Evolutionary conservation across 768 basidiomycete species (phyloP).

Genomic region (Mycena leptocephala): DNA sequence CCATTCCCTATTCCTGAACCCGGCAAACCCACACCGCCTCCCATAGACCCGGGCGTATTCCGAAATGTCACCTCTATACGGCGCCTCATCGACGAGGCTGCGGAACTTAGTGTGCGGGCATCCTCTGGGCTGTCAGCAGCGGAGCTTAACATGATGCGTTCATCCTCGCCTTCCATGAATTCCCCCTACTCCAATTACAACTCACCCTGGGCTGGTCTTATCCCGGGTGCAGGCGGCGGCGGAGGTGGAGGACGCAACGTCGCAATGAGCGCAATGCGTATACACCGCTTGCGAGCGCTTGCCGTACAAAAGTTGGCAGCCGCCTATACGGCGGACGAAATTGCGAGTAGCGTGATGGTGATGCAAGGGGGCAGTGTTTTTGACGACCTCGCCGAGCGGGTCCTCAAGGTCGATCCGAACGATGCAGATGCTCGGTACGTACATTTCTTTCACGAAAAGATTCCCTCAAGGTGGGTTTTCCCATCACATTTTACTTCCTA

Average conservation of each 20-base stretch:
- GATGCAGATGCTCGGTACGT: conserved; percentile 56
- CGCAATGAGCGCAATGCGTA: conserved; percentile 88
- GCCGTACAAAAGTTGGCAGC: conserved; percentile 91
- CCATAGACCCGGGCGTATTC: conserved; percentile 93
- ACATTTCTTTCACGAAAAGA: conserved; percentile 96
- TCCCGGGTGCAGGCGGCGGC: conserved; percentile 64
- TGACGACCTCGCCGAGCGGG: conserved; percentile 92
- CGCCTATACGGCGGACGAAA: conserved; percentile 91
- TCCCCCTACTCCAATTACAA: conserved; percentile 29
- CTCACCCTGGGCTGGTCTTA: conserved; percentile 79
- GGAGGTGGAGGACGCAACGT: conserved; percentile 75
- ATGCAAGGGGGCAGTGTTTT: conserved; percentile 96
- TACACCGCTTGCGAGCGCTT: conserved; percentile 84
- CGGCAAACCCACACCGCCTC: conserved; percentile 84
- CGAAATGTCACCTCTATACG: conserved; percentile 83
- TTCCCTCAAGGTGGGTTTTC: conserved; percentile 82
- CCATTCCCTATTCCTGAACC: conserved; percentile 70
- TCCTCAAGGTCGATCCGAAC: conserved; percentile 73
- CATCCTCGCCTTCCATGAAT: conserved; percentile 33
- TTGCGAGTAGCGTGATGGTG: conserved; percentile 94
- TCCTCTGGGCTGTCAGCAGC: conserved; percentile 87
- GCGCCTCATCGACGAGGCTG: conserved; percentile 89
- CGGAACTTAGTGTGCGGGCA: conserved; percentile 90
- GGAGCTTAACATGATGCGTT: conserved; percentile 78
- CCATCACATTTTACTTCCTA: not conserved